Base-by-base conservation (phyloP, 352 stramenopile species). In the Pythium brachiatum region DNA sequence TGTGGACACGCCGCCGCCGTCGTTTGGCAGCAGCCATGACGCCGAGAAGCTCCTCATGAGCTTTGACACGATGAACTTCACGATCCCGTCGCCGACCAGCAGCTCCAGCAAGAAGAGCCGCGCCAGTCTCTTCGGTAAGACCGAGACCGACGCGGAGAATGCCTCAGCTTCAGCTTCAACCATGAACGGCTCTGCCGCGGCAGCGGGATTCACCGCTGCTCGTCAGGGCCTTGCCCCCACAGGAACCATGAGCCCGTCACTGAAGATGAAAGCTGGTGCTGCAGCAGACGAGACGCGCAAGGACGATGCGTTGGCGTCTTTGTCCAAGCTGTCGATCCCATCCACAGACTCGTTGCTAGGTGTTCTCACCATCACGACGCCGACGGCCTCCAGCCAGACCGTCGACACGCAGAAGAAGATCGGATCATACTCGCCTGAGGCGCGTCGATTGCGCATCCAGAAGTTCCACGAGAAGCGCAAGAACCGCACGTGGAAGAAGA, bases 391-490 rank as follows among this genome's bases (percentile, higher is more conserved):
- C 20, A 47, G 26, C 38, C 7, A 69, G 44, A 27, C 34, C 63
- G 3, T 67, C 31, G 16, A 20, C 32, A 2, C 70, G 64, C 69
- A 81, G 41, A 82, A 79, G 55, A 92, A 88, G 59, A 98, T 98
- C 63, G 95, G 95, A 1, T 97, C 95, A 31, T 99, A 99, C 73
- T 96, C 94, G 25, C 92, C 94, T 7, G 86, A 96, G 36, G 94
- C 96, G 67, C 83, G 97, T 23, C 95, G 92, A 53, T 71, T 94
- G 31, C 90, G 95, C 16, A 96, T 99, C 70, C 92, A 96, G 50
- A 97, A 97, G 65, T 99, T 99, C 70, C 97, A 98, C 73, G 89
- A 97, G 60, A 99, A 98, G 78, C 83, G 96, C 57, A 97, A 97
- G 72, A 97, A 94, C 65, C 90, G 97, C 57, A 98, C 98, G 68